Percentiles rank a stretch among this genome's conserved stretches.
phyloP scores from a whole-genome alignment of 176 grass and related monocot species.

The Poa annua region DNA sequence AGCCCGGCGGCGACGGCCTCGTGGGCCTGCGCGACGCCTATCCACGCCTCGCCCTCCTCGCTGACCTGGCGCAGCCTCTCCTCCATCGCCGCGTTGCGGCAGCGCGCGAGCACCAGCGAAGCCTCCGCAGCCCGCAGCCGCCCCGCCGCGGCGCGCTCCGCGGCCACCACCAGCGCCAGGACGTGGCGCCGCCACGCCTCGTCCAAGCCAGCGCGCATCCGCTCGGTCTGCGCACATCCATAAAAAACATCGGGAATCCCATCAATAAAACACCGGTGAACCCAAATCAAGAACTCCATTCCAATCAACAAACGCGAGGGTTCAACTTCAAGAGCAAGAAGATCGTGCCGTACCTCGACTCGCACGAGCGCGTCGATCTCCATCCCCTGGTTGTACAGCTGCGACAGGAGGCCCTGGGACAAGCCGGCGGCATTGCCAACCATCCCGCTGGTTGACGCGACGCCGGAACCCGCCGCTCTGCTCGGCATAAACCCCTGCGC shows the following conservation, averaged over 20 bases:
- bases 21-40: constrained; percentile 52
- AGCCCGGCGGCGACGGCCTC: constrained; percentile 51
- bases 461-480: constrained; percentile 29
- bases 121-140: constrained; percentile 41
- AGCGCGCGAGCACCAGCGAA: constrained; percentile 35
- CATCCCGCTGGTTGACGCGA: constrained; percentile 45
- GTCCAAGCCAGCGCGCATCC: constrained; percentile 18
- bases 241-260: background rate
- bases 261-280: background rate
- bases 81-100: constrained; percentile 58
- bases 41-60: constrained; percentile 59
- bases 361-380: constrained; percentile 56
- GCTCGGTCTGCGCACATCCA: constrained; percentile 40
- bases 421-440: background rate
- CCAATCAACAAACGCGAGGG: background rate
- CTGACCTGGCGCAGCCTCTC: constrained; percentile 45
- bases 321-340: background rate
- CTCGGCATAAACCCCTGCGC: background rate
- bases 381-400: constrained; percentile 42
- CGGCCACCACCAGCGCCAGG: constrained; percentile 22
- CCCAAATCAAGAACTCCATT: background rate
- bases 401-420: constrained; percentile 39
- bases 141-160: constrained; percentile 2
- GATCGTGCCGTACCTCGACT: constrained; percentile 36
- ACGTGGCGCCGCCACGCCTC: constrained; percentile 42